Base-by-base conservation (phyloP, 129 eudicot species). In the Gnaphalium uliginosum region DNA sequence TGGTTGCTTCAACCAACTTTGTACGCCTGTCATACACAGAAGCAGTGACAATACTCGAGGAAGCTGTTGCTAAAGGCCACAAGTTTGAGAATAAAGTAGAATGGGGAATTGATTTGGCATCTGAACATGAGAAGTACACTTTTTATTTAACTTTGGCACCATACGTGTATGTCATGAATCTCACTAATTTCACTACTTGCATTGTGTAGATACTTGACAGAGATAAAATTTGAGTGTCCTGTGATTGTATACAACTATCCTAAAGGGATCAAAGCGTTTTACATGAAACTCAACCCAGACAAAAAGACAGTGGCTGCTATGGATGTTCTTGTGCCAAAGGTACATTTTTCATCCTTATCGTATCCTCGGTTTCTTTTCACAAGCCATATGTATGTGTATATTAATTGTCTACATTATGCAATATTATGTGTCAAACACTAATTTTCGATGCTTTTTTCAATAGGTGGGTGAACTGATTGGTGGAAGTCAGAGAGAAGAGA, bases 321-420 rank as follows among this genome's bases (percentile, higher is more conserved):
- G 97, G 98, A 94, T 72, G 97, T 94, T 69, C 98, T 94, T 81
- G 97, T 94, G 25, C 98, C 98, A 32, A 94, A 90, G 97, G 98
- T 90, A 74, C 17, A 46, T 71, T 65, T 68, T 63, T 17, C 14
- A 37, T 73, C 71, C 24, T 18, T 0, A 21, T 25, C 14, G 68
- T 18, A 70, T 75, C 48, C 1, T 4, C 3, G 21, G 26, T 54
- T 46, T 8, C 48, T 33, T 51, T 63, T 25, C 18, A 62, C 26
- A 11, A 72, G n/a, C n/a, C 53, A 27, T 29, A 7, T 29, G 18
- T 61, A 72, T 32, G 53, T 46, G 14, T 17, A 64, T 17, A 64
- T 53, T 11, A 7, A 51, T 18, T 8, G 24, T 71, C 43, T 61
- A 61, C 64, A 58, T 58, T 58, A 58, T 3, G 57, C 80, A 76